These are phyloP conservation scores for Sordariomycetes sp. DNA, from an alignment of 2,329 filamentous ascomycete species.

Conservation along the genomic window DNA sequence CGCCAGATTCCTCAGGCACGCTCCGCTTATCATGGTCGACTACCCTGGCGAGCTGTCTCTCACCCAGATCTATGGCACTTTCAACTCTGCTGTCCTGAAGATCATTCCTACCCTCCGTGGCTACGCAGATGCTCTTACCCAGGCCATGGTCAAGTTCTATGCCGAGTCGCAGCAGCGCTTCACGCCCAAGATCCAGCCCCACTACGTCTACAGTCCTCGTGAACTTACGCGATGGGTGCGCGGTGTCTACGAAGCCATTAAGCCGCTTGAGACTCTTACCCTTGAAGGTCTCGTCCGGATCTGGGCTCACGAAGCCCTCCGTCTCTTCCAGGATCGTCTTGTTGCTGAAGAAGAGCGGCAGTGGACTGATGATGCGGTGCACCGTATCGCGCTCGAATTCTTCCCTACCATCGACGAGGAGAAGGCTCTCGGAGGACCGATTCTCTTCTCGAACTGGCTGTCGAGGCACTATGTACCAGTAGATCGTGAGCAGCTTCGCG, in stretches of 20 bases:
- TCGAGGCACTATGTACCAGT: slow-evolving; percentile 98
- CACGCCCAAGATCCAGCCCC: slow-evolving; percentile 90
- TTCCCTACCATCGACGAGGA: slow-evolving; percentile 94
- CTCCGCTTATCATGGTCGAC: slow-evolving; percentile 98
- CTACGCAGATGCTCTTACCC: slow-evolving; percentile 85
- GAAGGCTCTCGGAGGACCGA: slow-evolving; percentile 80
- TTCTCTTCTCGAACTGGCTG: slow-evolving; percentile 98
- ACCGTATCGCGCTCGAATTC: slow-evolving; percentile 72
- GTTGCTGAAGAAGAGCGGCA: slow-evolving; percentile 86
- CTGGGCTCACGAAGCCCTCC: slow-evolving; percentile 94
- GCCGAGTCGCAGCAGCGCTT: slow-evolving; percentile 89
- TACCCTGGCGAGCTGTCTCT: slow-evolving; percentile 94
- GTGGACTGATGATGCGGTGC: slow-evolving; percentile 87
- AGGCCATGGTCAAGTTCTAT: slow-evolving; percentile 96
- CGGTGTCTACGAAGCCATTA: slow-evolving; percentile 92
- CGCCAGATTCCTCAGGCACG: slow-evolving; percentile 85
- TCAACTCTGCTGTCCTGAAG: slow-evolving; percentile 93
- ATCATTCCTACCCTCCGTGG: slow-evolving; percentile 91
- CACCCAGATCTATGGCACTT: slow-evolving; percentile 95
- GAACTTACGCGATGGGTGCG: slow-evolving; percentile 96
- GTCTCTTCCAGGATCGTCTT: slow-evolving; percentile 93
- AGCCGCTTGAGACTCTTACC: slow-evolving; percentile 75
- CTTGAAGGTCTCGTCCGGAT: slow-evolving; percentile 90
- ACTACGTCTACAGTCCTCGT: slow-evolving; percentile 98
- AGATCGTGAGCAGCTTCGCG: slow-evolving; percentile 83